These are phyloP conservation scores for Leccinum pachyderme DNA, from an alignment of 1,284 basidiomycete species.

Conservation along the genomic window DNA sequence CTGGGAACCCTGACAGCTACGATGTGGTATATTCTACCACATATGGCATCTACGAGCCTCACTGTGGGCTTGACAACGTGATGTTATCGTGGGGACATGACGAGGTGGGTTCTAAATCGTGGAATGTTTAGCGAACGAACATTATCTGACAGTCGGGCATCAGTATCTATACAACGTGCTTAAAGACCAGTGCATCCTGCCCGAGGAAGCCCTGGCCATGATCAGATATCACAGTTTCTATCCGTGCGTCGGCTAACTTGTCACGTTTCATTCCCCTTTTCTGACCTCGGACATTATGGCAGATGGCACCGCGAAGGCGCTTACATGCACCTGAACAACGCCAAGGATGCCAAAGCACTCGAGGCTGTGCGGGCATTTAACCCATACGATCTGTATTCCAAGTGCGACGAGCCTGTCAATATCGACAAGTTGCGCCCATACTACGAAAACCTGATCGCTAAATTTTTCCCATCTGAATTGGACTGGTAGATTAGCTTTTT, in stretches of 20 bases:
- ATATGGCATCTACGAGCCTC: conserved; percentile 79
- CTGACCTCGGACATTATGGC: conserved; percentile 6
- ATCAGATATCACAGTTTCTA: conserved; percentile 95
- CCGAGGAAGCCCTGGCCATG: conserved; percentile 84
- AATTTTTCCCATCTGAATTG: conserved; percentile 79
- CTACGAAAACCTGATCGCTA: conserved; percentile 77
- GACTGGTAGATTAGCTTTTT: conserved; percentile 57
- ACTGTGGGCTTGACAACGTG: conserved; percentile 88
- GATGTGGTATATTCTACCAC: conserved; percentile 78
- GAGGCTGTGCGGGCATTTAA: conserved; percentile 78
- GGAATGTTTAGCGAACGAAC: conserved; percentile 2
- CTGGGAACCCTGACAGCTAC: conserved; percentile 70
- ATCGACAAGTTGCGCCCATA: conserved; percentile 72
- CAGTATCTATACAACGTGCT: conserved; percentile 78
- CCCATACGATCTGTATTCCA: conserved; percentile 90
- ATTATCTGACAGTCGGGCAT: conserved; percentile 14
- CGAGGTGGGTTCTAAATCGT: conserved; percentile 47
- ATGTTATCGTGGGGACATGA: conserved; percentile 93
- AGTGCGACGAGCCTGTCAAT: conserved; percentile 71
- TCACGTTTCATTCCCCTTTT: not conserved
- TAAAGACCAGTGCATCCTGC: conserved; percentile 77
- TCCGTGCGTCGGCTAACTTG: conserved; percentile 47
- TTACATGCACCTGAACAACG: conserved; percentile 75
- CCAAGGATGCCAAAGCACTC: conserved; percentile 60
- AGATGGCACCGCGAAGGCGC: conserved; percentile 87